Conservation (phyloP, 2,329 filamentous ascomycete species). For the Ambrosiella cleistominuta region DNA sequence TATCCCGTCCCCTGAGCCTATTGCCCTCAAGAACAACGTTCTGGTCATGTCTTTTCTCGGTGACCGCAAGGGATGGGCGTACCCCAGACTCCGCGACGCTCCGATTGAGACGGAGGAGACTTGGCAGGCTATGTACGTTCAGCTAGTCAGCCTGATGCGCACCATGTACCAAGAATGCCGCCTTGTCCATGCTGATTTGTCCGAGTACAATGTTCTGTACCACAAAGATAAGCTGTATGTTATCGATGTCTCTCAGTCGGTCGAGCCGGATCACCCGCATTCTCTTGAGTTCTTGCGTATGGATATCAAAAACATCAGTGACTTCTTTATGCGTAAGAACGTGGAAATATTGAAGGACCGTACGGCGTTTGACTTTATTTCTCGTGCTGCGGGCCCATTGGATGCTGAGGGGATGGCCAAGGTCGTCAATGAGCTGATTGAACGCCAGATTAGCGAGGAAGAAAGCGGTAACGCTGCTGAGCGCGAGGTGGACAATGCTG, state of each 20-base stretch:
- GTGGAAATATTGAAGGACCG: conserved; percentile 69
- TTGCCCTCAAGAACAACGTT: conserved; percentile 82
- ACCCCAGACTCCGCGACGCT: conserved; percentile 79
- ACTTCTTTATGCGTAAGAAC: conserved; percentile 77
- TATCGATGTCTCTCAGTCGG: conserved; percentile 94
- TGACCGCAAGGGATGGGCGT: conserved; percentile 69
- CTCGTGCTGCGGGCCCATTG: conserved; percentile 37
- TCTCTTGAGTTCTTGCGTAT: conserved; percentile 88
- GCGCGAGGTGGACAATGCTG: conserved; percentile 67
- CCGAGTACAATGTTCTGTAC: conserved; percentile 96
- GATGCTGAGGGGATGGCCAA: conserved; percentile 44
- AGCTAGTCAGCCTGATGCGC: conserved; percentile 77
- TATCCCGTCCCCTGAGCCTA: conserved; percentile 78
- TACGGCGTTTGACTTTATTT: conserved; percentile 71
- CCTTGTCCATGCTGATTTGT: conserved; percentile 88
- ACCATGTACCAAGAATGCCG: conserved; percentile 82
- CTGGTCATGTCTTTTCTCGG: conserved; percentile 90
- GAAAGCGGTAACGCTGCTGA: conserved; percentile 36
- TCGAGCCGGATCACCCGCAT: conserved; percentile 88
- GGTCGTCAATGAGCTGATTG: conserved; percentile 50
- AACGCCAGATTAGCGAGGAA: conserved; percentile 31
- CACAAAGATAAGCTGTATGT: conserved; percentile 69
- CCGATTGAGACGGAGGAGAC: conserved; percentile 52
- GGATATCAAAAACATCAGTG: conserved; percentile 93
- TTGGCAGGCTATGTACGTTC: conserved; percentile 65